A percentile compares a stretch with the other conserved stretches of the same genome.
These are phyloP conservation scores for Sporothrix globosa DNA, from an alignment of 2,329 filamentous ascomycete genomes.

Conservation along the genomic window DNA sequence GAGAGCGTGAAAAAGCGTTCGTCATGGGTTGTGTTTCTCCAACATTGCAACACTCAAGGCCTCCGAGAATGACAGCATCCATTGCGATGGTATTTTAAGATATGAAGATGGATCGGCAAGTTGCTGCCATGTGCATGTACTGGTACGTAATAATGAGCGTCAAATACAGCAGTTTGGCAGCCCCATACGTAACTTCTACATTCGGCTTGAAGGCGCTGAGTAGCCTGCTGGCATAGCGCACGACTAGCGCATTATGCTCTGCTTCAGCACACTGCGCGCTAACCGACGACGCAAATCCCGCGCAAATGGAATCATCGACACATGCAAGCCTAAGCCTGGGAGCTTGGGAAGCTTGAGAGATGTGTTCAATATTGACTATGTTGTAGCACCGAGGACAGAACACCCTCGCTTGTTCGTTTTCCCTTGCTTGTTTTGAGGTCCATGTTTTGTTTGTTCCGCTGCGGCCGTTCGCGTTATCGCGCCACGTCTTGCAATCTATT, in stretches of 20 bases:
- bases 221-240: constrained; percentile 17
- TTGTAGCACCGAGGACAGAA: neutral
- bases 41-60: constrained; percentile 6
- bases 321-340: neutral
- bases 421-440: neutral
- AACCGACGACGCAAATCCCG: constrained; percentile 16
- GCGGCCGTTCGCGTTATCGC: constrained; percentile 25
- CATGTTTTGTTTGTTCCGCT: constrained; percentile 17
- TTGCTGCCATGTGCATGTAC: neutral
- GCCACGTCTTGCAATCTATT: constrained; percentile 26
- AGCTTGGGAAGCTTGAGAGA: neutral
- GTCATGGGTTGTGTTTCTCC: neutral
- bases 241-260: constrained; percentile 21
- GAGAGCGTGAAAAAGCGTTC: neutral
- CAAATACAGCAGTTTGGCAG: neutral
- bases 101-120: constrained; percentile 7
- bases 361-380: neutral
- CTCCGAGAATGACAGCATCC: constrained; percentile 21
- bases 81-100: constrained; percentile 6
- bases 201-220: constrained; percentile 8
- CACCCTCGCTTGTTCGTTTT: neutral
- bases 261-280: constrained; percentile 20
- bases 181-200: neutral
- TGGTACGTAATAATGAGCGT: neutral
- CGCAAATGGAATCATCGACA: constrained; percentile 26